Evolutionary conservation across 2,329 filamentous ascomycete species (phyloP).

Genomic region (Monilinia fructicola): DNA sequence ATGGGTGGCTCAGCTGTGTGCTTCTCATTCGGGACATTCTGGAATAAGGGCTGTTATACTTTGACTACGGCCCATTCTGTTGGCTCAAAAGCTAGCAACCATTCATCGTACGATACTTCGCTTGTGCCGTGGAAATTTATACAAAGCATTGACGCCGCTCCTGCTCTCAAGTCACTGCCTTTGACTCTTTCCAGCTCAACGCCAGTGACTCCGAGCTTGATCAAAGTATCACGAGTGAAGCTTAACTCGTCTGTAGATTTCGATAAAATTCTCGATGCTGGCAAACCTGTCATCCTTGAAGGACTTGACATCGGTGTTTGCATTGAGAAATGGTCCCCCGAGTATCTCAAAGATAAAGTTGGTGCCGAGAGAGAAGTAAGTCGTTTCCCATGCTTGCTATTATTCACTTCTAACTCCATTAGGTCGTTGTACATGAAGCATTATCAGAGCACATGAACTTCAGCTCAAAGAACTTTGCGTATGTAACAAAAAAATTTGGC

Average conservation of each 20-base stretch:
- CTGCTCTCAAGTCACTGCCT: background rate
- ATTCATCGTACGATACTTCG: background rate
- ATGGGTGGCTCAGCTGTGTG: conserved; percentile 82
- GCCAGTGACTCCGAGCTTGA: conserved; percentile 2
- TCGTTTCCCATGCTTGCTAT: conserved; percentile 1
- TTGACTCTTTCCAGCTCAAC: background rate
- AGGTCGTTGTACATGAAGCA: conserved; percentile 75
- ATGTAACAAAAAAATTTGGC: conserved; percentile 66
- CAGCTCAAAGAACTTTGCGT: conserved; percentile 77
- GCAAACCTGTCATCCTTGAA: conserved; percentile 65
- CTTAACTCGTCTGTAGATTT: conserved; percentile 59
- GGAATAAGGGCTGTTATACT: conserved; percentile 59
- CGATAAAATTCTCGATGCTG: conserved; percentile 53
- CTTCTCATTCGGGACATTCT: conserved; percentile 87
- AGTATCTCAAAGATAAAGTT: conserved; percentile 64
- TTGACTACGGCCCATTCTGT: conserved; percentile 1
- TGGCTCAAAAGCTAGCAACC: background rate
- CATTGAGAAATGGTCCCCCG: conserved; percentile 62
- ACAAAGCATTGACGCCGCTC: conserved; percentile 28
- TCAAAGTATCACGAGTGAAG: conserved; percentile 52
- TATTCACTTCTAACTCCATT: conserved; percentile 27
- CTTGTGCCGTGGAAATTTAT: conserved; percentile 31
- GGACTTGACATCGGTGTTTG: conserved; percentile 67
- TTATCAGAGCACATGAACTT: conserved; percentile 71
- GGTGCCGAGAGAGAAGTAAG: conserved; percentile 60